Evolutionary conservation across 192 early-diverging fungal species (phyloP), one percentile per base, ranked within the genome.

Genomic region (Obelidium mucronatum): DNA sequence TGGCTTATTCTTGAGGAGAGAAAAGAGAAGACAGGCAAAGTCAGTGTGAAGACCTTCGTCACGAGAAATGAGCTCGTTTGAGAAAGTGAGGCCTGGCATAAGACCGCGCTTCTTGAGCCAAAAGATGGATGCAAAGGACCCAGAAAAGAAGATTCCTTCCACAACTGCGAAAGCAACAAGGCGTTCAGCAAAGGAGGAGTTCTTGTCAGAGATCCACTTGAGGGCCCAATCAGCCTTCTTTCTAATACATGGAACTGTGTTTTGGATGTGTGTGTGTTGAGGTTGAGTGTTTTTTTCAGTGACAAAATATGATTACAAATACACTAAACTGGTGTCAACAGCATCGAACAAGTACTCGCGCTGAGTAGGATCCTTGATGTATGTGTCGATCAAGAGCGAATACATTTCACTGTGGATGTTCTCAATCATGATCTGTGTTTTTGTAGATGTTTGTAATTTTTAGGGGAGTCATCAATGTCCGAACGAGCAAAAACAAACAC

Each of bases 51-150:
- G 89, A 48, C 96, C 97, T 82, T 99, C 97, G 82, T 99, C 97
- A 40, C 96, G 92, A 31, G 93, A 96, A 82, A 99, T 98, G 30
- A 99, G 88, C 83, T 99, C 95, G 86, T 99, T 99, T 73, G 92
- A 93, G 87, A 99, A 98, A 48, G 97, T 96, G 74, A 99, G 88
- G 28, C 97, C 97, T 40, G 95, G 95, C 96, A 97, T 97, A 70
- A 98, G 82, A 24, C 96, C 97, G 76, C 96, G 93, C 89, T 99
- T 99, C 92, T 98, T 99, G 80, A 99, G 93, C 96, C 96, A 99
- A 79, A 99, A 99, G 87, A 99, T 99, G 31, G 97, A 90, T 1
- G 97, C 96, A 82, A 98, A 98, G 22, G 97, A 91, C 15, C 96
- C 97, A 73, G 93, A 96, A 85, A 97, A 98, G 89, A 98, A 98